phyloP scores from a whole-genome alignment of 805 yeast genomes.

The Pichia nakasei region DNA sequence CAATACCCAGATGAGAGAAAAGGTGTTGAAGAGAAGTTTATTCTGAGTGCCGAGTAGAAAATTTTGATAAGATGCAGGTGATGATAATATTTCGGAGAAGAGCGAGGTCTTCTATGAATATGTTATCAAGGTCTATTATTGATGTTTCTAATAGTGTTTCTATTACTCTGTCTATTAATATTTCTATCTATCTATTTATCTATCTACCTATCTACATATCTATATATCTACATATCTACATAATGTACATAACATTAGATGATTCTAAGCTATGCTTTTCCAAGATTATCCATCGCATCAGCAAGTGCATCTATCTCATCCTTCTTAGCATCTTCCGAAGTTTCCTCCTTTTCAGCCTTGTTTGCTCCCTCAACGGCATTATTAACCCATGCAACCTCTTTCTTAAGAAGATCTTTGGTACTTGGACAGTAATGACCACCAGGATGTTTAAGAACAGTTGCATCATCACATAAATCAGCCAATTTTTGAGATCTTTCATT shows the following conservation, averaged over 20 bases:
- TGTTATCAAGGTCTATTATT: too few relatives aligned
- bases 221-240: too few relatives aligned
- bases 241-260: neutral
- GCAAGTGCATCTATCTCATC: conserved; percentile 20
- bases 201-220: too few relatives aligned
- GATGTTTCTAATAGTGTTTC: too few relatives aligned
- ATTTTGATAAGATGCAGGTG: too few relatives aligned
- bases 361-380: conserved; percentile 14
- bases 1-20: neutral
- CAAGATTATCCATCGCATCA: conserved; percentile 23
- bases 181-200: too few relatives aligned
- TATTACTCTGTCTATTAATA: too few relatives aligned
- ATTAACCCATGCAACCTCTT: conserved; percentile 29
- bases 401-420: conserved; percentile 40
- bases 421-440: conserved; percentile 98
- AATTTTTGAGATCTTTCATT: conserved; percentile 59
- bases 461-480: conserved; percentile 42
- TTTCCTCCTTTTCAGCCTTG: conserved; percentile 5
- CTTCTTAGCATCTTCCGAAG: conserved; percentile 2
- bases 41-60: too few relatives aligned
- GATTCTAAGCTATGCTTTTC: conserved; percentile 15
- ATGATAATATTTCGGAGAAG: too few relatives aligned
- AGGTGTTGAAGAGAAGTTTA: neutral
- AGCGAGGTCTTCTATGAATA: too few relatives aligned
- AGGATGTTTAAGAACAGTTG: conserved; percentile 62